Conservation (phyloP, 495 filamentous ascomycete species). For the Penicillium manginii region DNA sequence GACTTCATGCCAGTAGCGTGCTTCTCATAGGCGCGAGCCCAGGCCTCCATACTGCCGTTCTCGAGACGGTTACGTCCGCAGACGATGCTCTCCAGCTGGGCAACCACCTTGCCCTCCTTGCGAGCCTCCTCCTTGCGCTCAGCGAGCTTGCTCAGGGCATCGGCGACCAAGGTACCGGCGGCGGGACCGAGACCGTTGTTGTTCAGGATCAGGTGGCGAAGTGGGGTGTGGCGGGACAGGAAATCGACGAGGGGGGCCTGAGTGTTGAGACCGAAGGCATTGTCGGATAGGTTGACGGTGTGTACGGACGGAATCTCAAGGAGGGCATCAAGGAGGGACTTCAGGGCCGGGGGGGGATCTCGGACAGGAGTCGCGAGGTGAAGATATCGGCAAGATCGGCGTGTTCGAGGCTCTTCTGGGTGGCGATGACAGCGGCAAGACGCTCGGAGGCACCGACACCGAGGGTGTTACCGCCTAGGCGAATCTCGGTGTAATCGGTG, state of each 20-base stretch:
- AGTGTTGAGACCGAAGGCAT: slow-evolving; percentile 95
- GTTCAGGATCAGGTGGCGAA: slow-evolving; percentile 91
- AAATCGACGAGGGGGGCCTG: slow-evolving; percentile 83
- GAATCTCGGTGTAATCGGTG: slow-evolving; percentile 79
- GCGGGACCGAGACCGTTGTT: slow-evolving; percentile 97
- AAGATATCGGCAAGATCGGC: slow-evolving; percentile 97
- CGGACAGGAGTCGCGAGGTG: slow-evolving; percentile 87
- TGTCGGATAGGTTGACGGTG: slow-evolving; percentile 94
- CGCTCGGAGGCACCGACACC: slow-evolving; percentile 85
- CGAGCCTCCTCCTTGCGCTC: slow-evolving; percentile 79
- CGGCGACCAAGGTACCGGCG: slow-evolving; percentile 83
- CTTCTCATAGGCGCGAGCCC: slow-evolving; percentile 82
- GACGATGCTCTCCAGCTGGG: slow-evolving; percentile 87
- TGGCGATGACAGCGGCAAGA: slow-evolving; percentile 75
- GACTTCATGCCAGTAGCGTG: slow-evolving; percentile 74
- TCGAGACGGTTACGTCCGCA: slow-evolving; percentile 95
- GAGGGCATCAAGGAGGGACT: slow-evolving; percentile 81
- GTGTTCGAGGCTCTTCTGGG: slow-evolving; percentile 78
- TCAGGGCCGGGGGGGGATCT: slow-evolving; percentile 86
- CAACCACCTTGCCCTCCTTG: slow-evolving; percentile 67
- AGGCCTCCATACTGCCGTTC: slow-evolving; percentile 93
- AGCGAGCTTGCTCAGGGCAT: slow-evolving; percentile 75
- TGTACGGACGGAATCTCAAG: slow-evolving; percentile 80
- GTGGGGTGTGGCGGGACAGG: slow-evolving; percentile 79
- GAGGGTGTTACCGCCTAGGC: slow-evolving; percentile 85